Base-by-base conservation (phyloP, 2,329 filamentous ascomycete genomes). In the Curvularia sp. region DNA sequence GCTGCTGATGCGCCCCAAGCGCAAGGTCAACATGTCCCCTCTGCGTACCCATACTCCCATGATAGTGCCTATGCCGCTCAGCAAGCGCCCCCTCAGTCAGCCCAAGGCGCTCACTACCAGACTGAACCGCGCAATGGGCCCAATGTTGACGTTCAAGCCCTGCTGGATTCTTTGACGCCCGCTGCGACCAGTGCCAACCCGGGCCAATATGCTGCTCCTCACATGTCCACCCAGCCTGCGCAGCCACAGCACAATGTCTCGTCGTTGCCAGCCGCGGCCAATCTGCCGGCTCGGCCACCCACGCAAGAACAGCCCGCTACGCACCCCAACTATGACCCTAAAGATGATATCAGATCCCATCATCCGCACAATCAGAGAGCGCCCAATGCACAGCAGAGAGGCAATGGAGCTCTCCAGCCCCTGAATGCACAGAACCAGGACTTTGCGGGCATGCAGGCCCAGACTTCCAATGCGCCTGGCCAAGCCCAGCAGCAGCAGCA, bases 271-370 rank as follows among this genome's bases (percentile, higher is more conserved):
- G 75, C 75, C 55, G 75, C 78, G 46, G 66, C 76, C 55, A 75
- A 71, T 59, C 80, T 83, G 7, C 81, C 81, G 67, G 76, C 81
- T 38, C 76, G 80, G 61, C 81, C 81, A 43, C 81, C 81, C 58
- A 78, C 80, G 38, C 81, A 82, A 71, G 81, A 82, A 59, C 79
- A 80, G 68, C 78, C 79, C 53, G 71, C 78, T 57, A 82, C 81
- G 49, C 78, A 82, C 62, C 75, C 79, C 43, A 81, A 81, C 62
- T 82, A 82, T 70, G 75, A 76, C 39, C 79, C 80, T 49, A 78
- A 77, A 58, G 78, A 81, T 68, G 80, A 83, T 67, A 81, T 83
- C 57, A 77, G 81, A 62, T 80, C 80, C 39, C 83, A 81, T 64
- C 81, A 83, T 65, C 81, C 81, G 20, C 80, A 82, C 67, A 80